Conservation (phyloP, 2,329 filamentous ascomycete species). For the Truncatella angustata region DNA sequence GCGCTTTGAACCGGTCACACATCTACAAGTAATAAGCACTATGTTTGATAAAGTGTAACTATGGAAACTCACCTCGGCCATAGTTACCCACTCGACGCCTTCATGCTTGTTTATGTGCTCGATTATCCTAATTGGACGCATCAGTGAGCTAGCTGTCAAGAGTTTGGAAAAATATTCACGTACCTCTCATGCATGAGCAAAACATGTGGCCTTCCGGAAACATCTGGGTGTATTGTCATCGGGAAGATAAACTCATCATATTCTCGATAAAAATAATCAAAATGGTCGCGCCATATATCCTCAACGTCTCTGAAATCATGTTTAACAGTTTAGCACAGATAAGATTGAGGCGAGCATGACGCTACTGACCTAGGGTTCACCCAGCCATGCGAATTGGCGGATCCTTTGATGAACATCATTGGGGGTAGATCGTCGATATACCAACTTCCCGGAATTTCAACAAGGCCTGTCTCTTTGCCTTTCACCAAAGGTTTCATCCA, state of each 20-base stretch:
- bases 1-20: slow-evolving; percentile 60
- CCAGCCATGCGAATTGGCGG: slow-evolving; percentile 63
- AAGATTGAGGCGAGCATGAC: not conserved
- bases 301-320: slow-evolving; percentile 61
- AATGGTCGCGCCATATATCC: slow-evolving; percentile 58
- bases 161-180: slow-evolving; percentile 8
- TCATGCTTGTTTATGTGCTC: slow-evolving; percentile 39
- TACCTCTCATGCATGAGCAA: slow-evolving; percentile 70
- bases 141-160: not conserved
- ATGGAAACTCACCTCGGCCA: slow-evolving; percentile 20
- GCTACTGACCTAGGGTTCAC: slow-evolving; percentile 37
- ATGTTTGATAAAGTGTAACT: not conserved
- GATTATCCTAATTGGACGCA: slow-evolving; percentile 13
- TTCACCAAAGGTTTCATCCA: slow-evolving; percentile 67
- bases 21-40: slow-evolving; percentile 45
- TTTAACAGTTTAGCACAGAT: too few relatives aligned
- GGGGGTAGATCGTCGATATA: slow-evolving; percentile 64
- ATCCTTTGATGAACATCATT: slow-evolving; percentile 71
- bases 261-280: slow-evolving; percentile 73
- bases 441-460: slow-evolving; percentile 64
- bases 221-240: slow-evolving; percentile 74
- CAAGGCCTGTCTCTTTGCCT: slow-evolving; percentile 59
- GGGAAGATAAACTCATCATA: slow-evolving; percentile 77
- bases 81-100: slow-evolving; percentile 21
- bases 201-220: slow-evolving; percentile 70